Percentiles rank a stretch among this genome's conserved stretches.
Conservation (phyloP, 2,329 filamentous ascomycete genomes). For the Penicillium sp. region DNA sequence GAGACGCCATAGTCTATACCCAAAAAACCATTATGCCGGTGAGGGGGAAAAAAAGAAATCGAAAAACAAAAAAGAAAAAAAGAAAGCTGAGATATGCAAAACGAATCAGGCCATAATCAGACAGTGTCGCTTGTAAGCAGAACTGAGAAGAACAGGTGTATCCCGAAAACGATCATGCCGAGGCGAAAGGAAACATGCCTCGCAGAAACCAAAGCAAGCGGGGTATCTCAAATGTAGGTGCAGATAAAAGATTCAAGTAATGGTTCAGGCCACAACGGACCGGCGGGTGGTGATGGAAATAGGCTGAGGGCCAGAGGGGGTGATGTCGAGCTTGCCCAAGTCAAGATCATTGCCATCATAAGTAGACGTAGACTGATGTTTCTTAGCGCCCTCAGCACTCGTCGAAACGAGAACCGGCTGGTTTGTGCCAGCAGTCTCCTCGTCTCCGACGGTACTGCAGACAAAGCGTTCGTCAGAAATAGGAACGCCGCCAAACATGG, state of each 20-base stretch:
- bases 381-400: conserved; percentile 23
- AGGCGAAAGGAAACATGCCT: conserved; percentile 20
- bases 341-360: conserved; percentile 37
- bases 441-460: conserved; percentile 43
- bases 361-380: conserved; percentile 23
- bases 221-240: conserved; percentile 18
- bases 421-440: conserved; percentile 26
- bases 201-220: conserved; percentile 18
- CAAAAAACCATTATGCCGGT: conserved; percentile 19
- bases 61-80: conserved; percentile 2
- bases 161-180: neutral
- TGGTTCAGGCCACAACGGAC: conserved; percentile 39
- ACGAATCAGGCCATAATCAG: neutral
- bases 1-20: conserved; percentile 31
- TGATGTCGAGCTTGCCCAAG: conserved; percentile 38
- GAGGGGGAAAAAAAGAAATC: conserved; percentile 3
- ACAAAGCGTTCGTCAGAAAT: conserved; percentile 48
- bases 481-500: conserved; percentile 50
- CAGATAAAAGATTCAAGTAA: conserved; percentile 15
- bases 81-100: conserved; percentile 1
- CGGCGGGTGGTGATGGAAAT: conserved; percentile 43
- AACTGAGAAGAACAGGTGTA: neutral
- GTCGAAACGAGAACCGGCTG: conserved; percentile 30
- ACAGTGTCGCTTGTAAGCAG: neutral
- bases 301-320: conserved; percentile 41